Conservation (phyloP, 352 stramenopile species). For the Phytophthora rubi region DNA sequence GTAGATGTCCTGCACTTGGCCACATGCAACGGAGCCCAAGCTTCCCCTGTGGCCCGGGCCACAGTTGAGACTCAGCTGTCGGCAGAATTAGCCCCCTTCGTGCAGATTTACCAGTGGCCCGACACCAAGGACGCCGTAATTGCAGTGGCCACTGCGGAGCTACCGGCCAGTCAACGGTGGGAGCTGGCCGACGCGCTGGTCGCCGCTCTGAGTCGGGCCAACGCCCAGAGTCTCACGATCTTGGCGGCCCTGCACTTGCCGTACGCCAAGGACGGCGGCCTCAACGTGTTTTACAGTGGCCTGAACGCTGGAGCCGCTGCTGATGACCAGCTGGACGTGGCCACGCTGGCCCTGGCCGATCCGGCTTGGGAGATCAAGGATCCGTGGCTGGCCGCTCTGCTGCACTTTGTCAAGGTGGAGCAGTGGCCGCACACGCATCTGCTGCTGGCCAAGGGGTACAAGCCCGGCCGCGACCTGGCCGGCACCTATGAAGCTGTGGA, state of each 20-base stretch:
- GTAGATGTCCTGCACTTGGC: slow-evolving; percentile 50
- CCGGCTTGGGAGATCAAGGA: slow-evolving; percentile 62
- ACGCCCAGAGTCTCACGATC: slow-evolving; percentile 51
- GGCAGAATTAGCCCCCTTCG: slow-evolving; percentile 15
- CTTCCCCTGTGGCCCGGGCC: slow-evolving; percentile 9
- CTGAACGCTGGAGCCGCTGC: slow-evolving; percentile 24
- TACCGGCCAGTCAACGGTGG: slow-evolving; percentile 43
- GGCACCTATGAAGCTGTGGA: slow-evolving; percentile 61
- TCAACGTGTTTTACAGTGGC: slow-evolving; percentile 52
- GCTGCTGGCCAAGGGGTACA: slow-evolving; percentile 70
- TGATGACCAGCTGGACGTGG: slow-evolving; percentile 2
- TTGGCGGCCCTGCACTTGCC: slow-evolving; percentile 64
- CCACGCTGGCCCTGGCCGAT: slow-evolving; percentile 33
- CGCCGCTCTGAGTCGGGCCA: slow-evolving; percentile 36
- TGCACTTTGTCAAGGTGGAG: slow-evolving; percentile 66
- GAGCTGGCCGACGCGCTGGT: slow-evolving; percentile 54
- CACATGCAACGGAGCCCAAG: slow-evolving; percentile 19
- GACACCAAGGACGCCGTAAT: slow-evolving; percentile 39
- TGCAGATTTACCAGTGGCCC: slow-evolving; percentile 27
- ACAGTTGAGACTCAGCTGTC: slow-evolving; percentile 18
- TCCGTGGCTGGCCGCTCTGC: slow-evolving; percentile 49
- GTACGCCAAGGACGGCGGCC: slow-evolving; percentile 51
- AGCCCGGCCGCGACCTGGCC: slow-evolving; percentile 53
- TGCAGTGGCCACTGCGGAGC: slow-evolving; percentile 37
- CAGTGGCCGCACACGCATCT: slow-evolving; percentile 54